Percentiles rank a stretch among this genome's conserved stretches.
Evolutionary conservation across 2,329 filamentous ascomycete species (phyloP).

Genomic region (Colletotrichum camelliae): DNA sequence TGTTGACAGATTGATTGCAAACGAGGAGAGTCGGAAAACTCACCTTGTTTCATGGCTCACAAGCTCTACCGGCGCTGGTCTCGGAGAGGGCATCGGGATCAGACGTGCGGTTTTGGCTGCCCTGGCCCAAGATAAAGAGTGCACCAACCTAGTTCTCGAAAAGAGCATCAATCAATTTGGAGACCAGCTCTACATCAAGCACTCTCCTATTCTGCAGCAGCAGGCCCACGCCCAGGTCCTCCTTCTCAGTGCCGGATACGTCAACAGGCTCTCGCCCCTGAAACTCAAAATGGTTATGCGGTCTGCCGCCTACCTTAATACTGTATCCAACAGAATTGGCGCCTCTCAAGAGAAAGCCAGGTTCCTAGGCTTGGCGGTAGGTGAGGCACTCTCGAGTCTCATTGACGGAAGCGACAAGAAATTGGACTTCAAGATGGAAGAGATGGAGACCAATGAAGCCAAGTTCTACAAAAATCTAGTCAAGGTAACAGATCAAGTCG

Average conservation of each 20-base stretch:
- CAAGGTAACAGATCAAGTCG: conserved; percentile 65
- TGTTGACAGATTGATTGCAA: conserved; percentile 53
- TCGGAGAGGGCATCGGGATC: conserved; percentile 68
- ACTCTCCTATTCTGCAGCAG: conserved; percentile 85
- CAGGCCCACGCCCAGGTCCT: conserved; percentile 87
- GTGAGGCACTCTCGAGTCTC: conserved; percentile 71
- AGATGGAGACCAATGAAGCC: conserved; percentile 75
- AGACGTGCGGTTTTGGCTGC: conserved; percentile 69
- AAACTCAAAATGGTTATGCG: conserved; percentile 73
- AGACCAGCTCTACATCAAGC: conserved; percentile 85
- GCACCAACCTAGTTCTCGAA: conserved; percentile 64
- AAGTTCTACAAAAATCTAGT: conserved; percentile 75
- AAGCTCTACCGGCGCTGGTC: conserved; percentile 66
- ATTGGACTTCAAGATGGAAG: conserved; percentile 85
- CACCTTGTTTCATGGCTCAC: conserved; percentile 70
- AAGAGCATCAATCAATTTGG: conserved; percentile 78
- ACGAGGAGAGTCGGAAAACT: conserved; percentile 53
- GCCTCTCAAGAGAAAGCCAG: conserved; percentile 77
- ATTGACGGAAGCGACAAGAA: conserved; percentile 71
- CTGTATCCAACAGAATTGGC: conserved; percentile 84
- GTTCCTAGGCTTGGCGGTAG: conserved; percentile 88
- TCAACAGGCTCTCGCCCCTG: conserved; percentile 69
- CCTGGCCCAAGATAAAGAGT: conserved; percentile 56
- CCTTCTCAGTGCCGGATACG: conserved; percentile 77
- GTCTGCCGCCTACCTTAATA: conserved; percentile 75